A percentile compares a stretch with the other conserved stretches of the same genome.
These are phyloP conservation scores for Funneliformis caledonium DNA, from an alignment of 371 early-diverging fungal genomes.

Conservation along the genomic window DNA sequence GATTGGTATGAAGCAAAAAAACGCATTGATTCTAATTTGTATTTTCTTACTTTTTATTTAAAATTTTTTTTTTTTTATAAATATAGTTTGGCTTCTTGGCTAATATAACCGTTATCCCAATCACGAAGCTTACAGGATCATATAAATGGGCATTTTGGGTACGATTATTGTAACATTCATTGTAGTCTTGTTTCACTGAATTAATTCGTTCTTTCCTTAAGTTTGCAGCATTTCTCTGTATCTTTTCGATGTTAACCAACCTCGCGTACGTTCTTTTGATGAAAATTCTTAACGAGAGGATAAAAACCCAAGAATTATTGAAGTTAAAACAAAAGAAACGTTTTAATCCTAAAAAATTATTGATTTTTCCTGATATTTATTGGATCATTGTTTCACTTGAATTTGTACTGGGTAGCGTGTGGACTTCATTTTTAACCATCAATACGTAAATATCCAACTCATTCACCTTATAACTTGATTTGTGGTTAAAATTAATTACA, in stretches of 20 bases:
- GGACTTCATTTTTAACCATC: conserved; percentile 78
- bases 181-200: background rate
- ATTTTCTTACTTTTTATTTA: background rate
- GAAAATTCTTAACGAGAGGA: conserved; percentile 46
- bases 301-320: conserved; percentile 47
- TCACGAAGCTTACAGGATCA: conserved; percentile 65
- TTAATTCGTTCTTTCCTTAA: conserved; percentile 25
- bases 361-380: conserved; percentile 64
- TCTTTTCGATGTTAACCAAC: conserved; percentile 64
- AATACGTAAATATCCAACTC: conserved; percentile 50
- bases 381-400: conserved; percentile 69
- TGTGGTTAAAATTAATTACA: background rate
- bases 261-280: conserved; percentile 62
- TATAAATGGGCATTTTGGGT: conserved; percentile 78
- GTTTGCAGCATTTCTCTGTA: conserved; percentile 64
- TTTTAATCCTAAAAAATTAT: conserved; percentile 62
- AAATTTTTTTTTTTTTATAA: background rate
- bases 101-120: conserved; percentile 70
- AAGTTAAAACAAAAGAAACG: conserved; percentile 60
- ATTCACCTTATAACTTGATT: background rate
- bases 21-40: no score
- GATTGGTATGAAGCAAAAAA: conserved; percentile 51
- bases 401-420: conserved; percentile 69
- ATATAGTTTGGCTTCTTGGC: conserved; percentile 46
- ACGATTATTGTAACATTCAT: background rate